phyloP scores from a whole-genome alignment of 2,329 filamentous ascomycete species.

The Neospermospora avenae region DNA sequence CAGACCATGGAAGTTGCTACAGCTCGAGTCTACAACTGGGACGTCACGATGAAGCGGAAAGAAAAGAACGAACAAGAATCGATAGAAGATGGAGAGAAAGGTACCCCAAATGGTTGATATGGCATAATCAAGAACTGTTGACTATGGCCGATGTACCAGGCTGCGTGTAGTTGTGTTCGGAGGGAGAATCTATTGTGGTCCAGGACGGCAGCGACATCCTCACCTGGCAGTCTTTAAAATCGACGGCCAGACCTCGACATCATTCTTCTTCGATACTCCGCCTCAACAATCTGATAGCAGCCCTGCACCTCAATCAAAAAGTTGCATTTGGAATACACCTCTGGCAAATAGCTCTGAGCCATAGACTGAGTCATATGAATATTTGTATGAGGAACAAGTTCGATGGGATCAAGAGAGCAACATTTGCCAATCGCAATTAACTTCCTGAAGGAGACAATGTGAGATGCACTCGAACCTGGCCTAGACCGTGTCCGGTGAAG shows the following conservation, averaged over 20 bases:
- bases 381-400: neutral
- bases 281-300: neutral
- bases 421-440: neutral
- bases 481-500: no score
- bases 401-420: neutral
- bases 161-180: neutral
- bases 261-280: neutral
- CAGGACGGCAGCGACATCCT: neutral
- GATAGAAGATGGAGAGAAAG: conserved; percentile 35
- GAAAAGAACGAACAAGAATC: conserved; percentile 67
- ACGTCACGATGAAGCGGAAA: conserved; percentile 92
- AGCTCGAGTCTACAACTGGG: conserved; percentile 98
- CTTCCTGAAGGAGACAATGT: neutral
- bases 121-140: conserved; percentile 6
- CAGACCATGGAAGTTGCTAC: conserved; percentile 83
- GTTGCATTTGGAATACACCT: neutral
- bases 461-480: no score
- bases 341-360: neutral
- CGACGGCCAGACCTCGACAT: neutral
- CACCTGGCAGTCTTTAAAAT: neutral
- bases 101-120: conserved; percentile 33
- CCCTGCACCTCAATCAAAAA: neutral
- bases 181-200: neutral
- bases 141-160: neutral
- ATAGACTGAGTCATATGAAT: neutral